Percentiles rank a stretch among this genome's conserved stretches.
Evolutionary conservation across 129 eudicot species (phyloP).

Genomic region (Logfia minima): DNA sequence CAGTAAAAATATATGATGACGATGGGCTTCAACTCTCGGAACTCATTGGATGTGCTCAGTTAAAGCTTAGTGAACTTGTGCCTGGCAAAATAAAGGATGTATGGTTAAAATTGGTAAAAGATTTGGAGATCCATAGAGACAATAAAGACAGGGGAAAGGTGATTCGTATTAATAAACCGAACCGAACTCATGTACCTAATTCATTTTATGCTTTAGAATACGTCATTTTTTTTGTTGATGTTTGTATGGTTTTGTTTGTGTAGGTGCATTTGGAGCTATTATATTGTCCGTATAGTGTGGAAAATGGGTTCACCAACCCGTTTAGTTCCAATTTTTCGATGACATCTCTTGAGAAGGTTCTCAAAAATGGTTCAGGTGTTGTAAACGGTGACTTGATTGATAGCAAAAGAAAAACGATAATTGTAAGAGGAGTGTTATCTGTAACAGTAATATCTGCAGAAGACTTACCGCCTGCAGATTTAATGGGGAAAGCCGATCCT

Average conservation of each 20-base stretch:
- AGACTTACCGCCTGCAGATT: constrained; percentile 78
- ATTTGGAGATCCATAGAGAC: constrained; percentile 85
- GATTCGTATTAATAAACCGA: constrained; percentile 2
- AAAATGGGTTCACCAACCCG: constrained; percentile 69
- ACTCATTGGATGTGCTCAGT: constrained; percentile 83
- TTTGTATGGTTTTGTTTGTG: constrained; percentile 12
- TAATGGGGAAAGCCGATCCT: constrained; percentile 95
- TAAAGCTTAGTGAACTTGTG: constrained; percentile 63
- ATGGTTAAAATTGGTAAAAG: constrained; percentile 92
- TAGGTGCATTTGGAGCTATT: constrained; percentile 95
- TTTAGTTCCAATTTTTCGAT: constrained; percentile 52
- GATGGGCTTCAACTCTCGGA: constrained; percentile 88
- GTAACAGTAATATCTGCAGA: constrained; percentile 91
- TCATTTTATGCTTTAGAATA: not conserved
- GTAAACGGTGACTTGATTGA: constrained; percentile 45
- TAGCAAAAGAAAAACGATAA: constrained; percentile 47
- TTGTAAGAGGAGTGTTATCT: constrained; percentile 82
- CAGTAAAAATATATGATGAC: constrained; percentile 75
- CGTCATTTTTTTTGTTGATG: constrained; percentile 2
- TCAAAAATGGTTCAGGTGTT: constrained; percentile 48
- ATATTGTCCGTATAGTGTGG: constrained; percentile 63
- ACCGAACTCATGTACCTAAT: not conserved
- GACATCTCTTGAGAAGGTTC: constrained; percentile 81
- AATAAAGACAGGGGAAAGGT: constrained; percentile 92
- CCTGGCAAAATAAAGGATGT: constrained; percentile 96